Evolutionary conservation across 1,284 basidiomycete genomes (phyloP).

Genomic region (Bjerkandera adusta): DNA sequence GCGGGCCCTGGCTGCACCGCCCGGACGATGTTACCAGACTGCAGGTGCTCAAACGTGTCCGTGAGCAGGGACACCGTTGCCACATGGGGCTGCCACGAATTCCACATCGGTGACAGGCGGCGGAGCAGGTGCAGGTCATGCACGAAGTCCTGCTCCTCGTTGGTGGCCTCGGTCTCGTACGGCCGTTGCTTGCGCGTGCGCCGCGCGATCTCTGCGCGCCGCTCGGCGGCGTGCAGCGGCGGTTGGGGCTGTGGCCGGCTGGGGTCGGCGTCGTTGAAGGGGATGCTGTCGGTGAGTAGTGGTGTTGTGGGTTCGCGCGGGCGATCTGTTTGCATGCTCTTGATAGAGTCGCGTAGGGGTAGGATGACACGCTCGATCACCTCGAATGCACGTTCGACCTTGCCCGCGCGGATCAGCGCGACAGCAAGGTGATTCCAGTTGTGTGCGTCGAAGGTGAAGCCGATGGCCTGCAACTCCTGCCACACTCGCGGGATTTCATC

Average conservation of each 20-base stretch:
- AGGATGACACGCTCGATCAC: slow-evolving; percentile 81
- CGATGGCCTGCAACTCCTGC: slow-evolving; percentile 60
- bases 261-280: slow-evolving; percentile 17
- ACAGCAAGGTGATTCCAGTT: slow-evolving; percentile 91
- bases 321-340: slow-evolving; percentile 10
- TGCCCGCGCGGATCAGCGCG: slow-evolving; percentile 77
- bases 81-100: slow-evolving; percentile 61
- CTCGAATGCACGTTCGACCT: slow-evolving; percentile 80
- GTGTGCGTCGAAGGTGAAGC: slow-evolving; percentile 84
- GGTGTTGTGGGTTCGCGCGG: slow-evolving; percentile 42
- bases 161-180: slow-evolving; percentile 16
- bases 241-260: slow-evolving; percentile 28
- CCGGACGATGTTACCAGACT: slow-evolving; percentile 44
- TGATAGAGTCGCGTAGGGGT: slow-evolving; percentile 47
- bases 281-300: slow-evolving; percentile 38
- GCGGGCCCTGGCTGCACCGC: not conserved
- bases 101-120: slow-evolving; percentile 62
- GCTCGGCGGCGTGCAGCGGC: slow-evolving; percentile 28
- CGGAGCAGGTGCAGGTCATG: slow-evolving; percentile 61
- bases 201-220: slow-evolving; percentile 24
- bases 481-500: slow-evolving; percentile 67
- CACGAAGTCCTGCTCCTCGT: slow-evolving; percentile 37
- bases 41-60: slow-evolving; percentile 43
- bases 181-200: slow-evolving; percentile 20
- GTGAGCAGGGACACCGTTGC: slow-evolving; percentile 47